Base-by-base conservation (phyloP, 1,284 basidiomycete genomes). In the Fomitiporia mediterranea region DNA sequence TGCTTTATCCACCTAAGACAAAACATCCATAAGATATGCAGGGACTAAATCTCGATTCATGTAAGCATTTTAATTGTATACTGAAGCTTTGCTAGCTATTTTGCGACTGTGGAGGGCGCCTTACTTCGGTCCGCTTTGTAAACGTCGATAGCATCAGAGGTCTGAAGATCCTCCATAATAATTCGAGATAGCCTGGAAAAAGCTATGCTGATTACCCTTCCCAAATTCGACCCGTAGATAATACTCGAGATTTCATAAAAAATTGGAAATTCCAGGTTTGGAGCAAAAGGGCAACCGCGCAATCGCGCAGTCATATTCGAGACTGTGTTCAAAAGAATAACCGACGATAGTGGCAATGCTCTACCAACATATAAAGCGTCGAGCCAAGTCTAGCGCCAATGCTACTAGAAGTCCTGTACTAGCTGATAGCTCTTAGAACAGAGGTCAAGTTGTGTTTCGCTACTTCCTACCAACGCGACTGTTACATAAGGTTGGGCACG, bases 401-500 rank as follows among this genome's bases (percentile, higher is more conserved):
- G n/a, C n/a, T n/a, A n/a, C n/a, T n/a, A n/a, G n/a, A n/a, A n/a
- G n/a, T n/a, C n/a, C n/a, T n/a, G n/a, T n/a, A n/a, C n/a, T n/a
- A n/a, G n/a, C n/a, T n/a, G n/a, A n/a, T n/a, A n/a, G n/a, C n/a
- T n/a, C n/a, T n/a, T n/a, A n/a, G n/a, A n/a, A n/a, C n/a, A n/a
- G n/a, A n/a, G n/a, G n/a, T n/a, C n/a, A n/a, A n/a, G n/a, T n/a
- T n/a, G n/a, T n/a, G n/a, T n/a, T n/a, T n/a, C n/a, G n/a, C n/a
- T n/a, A n/a, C n/a, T n/a, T n/a, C n/a, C n/a, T 8, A 46, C 25
- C 8, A 15, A 27, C 25, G 15, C 43, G 25, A 30, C 13, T 46
- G 28, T 30, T 46, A 46, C 44, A 46, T 46, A 46, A 46, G 27
- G 44, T 46, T 46, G 1, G n/a, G 44, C 44, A 49, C 47, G 47